phyloP scores from a whole-genome alignment of 2,329 filamentous ascomycete genomes.

The Helminthosporium solani region DNA sequence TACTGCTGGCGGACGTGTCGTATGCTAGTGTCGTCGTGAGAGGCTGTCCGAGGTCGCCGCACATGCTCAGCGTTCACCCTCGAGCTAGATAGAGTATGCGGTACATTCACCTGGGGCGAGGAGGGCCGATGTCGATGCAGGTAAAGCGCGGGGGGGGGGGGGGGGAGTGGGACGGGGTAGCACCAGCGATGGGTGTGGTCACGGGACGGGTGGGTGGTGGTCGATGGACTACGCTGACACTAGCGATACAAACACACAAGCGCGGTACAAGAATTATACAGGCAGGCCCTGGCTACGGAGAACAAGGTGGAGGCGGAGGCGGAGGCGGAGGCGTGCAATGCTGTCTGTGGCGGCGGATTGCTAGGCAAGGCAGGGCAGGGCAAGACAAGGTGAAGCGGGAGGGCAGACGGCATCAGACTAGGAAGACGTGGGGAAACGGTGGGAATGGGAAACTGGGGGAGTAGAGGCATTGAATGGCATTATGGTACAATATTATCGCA shows the following conservation, averaged over 20 bases:
- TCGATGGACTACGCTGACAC: too few species aligned
- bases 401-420: conserved; percentile 1
- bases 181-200: too few species aligned
- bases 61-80: conserved; percentile 19
- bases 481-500: too few species aligned
- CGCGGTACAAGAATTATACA: too few species aligned
- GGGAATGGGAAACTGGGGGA: conserved; percentile 8
- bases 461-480: conserved; percentile 1
- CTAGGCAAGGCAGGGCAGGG: not conserved
- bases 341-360: too few species aligned
- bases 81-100: not conserved
- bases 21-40: too few species aligned
- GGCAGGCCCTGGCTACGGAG: too few species aligned
- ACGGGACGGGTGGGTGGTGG: too few species aligned
- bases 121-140: not conserved
- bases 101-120: not conserved
- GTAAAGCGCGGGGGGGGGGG: not conserved
- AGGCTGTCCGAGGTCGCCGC: conserved; percentile 17
- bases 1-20: conserved; percentile 14
- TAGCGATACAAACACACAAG: too few species aligned
- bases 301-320: too few species aligned
- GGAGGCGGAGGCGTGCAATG: too few species aligned
- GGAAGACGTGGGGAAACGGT: conserved; percentile 10
- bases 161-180: too few species aligned
- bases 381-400: not conserved